Base-by-base conservation (phyloP, 441 rosid genomes). In the Hura crepitans region DNA sequence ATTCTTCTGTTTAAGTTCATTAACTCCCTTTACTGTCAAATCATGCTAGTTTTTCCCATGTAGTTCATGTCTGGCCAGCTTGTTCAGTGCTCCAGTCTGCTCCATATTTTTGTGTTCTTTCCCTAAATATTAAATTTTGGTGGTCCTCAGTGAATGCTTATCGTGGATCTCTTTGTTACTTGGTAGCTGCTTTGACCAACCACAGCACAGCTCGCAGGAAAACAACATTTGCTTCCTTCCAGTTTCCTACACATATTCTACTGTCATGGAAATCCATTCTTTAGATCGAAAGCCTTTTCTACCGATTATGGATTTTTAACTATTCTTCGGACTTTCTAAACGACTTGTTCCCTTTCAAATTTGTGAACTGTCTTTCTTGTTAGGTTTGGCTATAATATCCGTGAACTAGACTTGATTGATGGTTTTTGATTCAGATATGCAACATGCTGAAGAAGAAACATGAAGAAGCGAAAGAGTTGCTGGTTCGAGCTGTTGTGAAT, bases 401-500 rank as follows among this genome's bases (percentile, higher is more conserved):
- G 27, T 18, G 8, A 69, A 37, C 54, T 28, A 49, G 17, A 74
- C 18, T 47, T 27, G 5, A 5, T 47, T 27, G 5, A 5, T 75
- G 14, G 53, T 51, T 72, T 12, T 47, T 72, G 75, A 25, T 78
- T 81, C 89, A 96, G 98, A 84, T 96, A 13, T 85, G 91, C 85
- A 85, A 79, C 86, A 83, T 79, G 83, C 85, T 96, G 77, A 88
- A 76, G 82, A 91, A 93, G 87, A 93, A 86, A 80, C 82, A 85
- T 4, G 97, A 91, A 73, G 96, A 91, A 82, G 96, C 92, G 45
- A 92, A 87, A 79, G 94, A 91, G 79, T 4, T 88, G 65, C 64
- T 88, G 78, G 96, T 96, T 77, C 91, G 89, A 70, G 93, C 96
- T 66, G 49, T 88, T 59, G 91, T 96, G 77, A 87, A 84, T 81